A percentile compares a stretch with the other conserved stretches of the same genome.
Evolutionary conservation across 2,329 filamentous ascomycete species (phyloP).

Genomic region (Ambrosiella cleistominuta): DNA sequence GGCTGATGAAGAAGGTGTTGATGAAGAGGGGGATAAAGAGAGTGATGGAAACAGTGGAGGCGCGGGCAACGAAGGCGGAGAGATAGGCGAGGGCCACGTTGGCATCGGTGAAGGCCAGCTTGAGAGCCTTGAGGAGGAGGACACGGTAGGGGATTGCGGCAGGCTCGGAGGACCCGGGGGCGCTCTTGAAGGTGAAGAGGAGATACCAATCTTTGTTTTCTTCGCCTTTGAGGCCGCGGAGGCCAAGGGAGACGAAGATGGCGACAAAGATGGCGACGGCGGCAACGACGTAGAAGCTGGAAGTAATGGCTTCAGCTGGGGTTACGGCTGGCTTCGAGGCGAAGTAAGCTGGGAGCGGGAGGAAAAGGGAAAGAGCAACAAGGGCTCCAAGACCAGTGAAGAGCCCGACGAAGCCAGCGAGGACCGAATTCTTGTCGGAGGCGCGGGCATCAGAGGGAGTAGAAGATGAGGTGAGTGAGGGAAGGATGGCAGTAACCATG

Average conservation of each 20-base stretch:
- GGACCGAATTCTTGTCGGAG: conserved; percentile 33
- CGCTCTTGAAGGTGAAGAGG: conserved; percentile 20
- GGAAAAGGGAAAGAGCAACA: conserved; percentile 62
- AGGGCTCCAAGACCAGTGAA: conserved; percentile 88
- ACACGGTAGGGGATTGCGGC: conserved; percentile 35
- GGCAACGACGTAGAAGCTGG: conserved; percentile 79
- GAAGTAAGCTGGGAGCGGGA: conserved; percentile 74
- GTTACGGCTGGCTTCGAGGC: conserved; percentile 51
- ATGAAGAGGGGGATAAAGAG: conserved; percentile 87
- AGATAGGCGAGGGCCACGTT: conserved; percentile 77
- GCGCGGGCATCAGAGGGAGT: conserved; percentile 6
- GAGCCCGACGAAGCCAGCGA: conserved; percentile 80
- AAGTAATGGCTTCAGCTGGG: conserved; percentile 55
- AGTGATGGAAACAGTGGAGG: conserved; percentile 86
- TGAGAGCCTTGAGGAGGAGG: conserved; percentile 43
- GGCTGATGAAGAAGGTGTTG: conserved; percentile 73
- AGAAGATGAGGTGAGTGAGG: conserved; percentile 39
- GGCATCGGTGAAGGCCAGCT: conserved; percentile 56
- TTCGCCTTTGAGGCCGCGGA: conserved; percentile 53
- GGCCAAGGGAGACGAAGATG: conserved; percentile 58
- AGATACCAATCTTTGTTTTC: conserved; percentile 55
- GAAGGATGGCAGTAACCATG: conserved; percentile 93
- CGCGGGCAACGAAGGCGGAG: conserved; percentile 84
- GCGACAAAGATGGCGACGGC: conserved; percentile 54
- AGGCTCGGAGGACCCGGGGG: background rate